These are phyloP conservation scores for Lepidium sativum DNA, from an alignment of 345 rosid genomes.

Conservation along the genomic window DNA sequence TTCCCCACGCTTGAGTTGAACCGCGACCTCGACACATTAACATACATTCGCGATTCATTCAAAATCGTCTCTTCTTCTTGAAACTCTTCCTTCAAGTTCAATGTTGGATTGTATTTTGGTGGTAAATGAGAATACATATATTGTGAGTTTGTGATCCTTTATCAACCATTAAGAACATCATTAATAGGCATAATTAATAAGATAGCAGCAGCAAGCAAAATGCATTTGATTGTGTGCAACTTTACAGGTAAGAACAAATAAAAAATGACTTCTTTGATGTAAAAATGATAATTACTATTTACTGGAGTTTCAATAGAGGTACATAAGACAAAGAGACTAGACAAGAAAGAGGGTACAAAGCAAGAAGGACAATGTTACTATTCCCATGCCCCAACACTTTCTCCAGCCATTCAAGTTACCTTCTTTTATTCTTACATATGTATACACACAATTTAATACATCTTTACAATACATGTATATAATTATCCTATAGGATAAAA, in stretches of 20 bases:
- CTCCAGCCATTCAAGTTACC: not conserved
- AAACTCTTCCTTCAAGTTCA: not conserved
- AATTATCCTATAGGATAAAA: not conserved
- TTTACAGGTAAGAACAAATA: not conserved
- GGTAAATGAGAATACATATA: not conserved
- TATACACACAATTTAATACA: not conserved
- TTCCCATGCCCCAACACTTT: constrained; percentile 8
- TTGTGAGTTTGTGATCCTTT: not conserved
- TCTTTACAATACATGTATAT: not conserved
- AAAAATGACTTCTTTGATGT: not conserved
- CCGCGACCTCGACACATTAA: constrained; percentile 58
- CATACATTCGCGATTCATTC: constrained; percentile 80
- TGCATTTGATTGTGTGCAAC: not conserved
- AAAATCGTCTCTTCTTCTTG: constrained; percentile 46
- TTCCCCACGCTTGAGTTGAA: constrained; percentile 85
- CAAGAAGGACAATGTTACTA: constrained; percentile 2
- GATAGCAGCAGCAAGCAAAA: not conserved
- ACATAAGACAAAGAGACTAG: constrained; percentile 10
- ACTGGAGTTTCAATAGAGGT: not conserved
- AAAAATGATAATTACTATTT: not conserved
- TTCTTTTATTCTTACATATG: not conserved
- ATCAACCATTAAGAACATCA: not conserved
- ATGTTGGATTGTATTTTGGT: not conserved
- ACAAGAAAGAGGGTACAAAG: constrained; percentile 12
- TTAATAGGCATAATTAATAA: not conserved